Evolutionary conservation across 371 early-diverging fungal species (phyloP).

Genomic region (Mucor indicus): DNA sequence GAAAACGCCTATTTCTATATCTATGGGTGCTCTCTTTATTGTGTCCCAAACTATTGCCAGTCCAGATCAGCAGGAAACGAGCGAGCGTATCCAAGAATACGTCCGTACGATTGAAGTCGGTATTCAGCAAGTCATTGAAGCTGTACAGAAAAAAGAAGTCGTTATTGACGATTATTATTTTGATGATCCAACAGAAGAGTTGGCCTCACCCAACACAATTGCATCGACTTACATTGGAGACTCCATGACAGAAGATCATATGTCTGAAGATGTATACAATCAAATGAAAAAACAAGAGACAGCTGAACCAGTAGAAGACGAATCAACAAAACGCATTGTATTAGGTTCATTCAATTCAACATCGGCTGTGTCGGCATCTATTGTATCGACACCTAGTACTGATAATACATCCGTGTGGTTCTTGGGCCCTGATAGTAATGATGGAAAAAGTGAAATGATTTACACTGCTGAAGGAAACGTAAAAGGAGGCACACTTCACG

Average conservation of each 20-base stretch:
- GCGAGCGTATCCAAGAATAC: conserved; percentile 22
- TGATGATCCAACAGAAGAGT: not conserved
- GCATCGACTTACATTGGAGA: too few relatives aligned
- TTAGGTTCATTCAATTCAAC: too few relatives aligned
- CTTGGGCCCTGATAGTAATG: conserved; percentile 68
- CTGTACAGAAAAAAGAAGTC: not conserved
- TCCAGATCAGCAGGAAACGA: conserved; percentile 21
- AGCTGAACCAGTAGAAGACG: too few relatives aligned
- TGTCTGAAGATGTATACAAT: too few relatives aligned
- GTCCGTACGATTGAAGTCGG: conserved; percentile 9
- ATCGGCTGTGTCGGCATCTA: too few relatives aligned
- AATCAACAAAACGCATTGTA: too few relatives aligned
- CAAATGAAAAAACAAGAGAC: too few relatives aligned
- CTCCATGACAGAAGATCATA: conserved; percentile 3
- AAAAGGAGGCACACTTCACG: conserved; percentile 82
- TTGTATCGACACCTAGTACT: too few relatives aligned
- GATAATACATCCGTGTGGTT: conserved; percentile 37
- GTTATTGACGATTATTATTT: conserved; percentile 3
- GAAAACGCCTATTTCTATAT: conserved; percentile 65
- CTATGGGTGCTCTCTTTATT: conserved; percentile 68
- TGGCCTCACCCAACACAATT: conserved; percentile 13
- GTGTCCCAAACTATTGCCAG: conserved; percentile 62
- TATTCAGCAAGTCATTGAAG: conserved; percentile 7
- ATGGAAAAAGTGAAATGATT: conserved; percentile 69
- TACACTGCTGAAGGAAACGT: conserved; percentile 86